A percentile compares a stretch with the other conserved stretches of the same genome.
Evolutionary conservation across 2,329 filamentous ascomycete genomes (phyloP).

Genomic region (Alternaria tenuissima): DNA sequence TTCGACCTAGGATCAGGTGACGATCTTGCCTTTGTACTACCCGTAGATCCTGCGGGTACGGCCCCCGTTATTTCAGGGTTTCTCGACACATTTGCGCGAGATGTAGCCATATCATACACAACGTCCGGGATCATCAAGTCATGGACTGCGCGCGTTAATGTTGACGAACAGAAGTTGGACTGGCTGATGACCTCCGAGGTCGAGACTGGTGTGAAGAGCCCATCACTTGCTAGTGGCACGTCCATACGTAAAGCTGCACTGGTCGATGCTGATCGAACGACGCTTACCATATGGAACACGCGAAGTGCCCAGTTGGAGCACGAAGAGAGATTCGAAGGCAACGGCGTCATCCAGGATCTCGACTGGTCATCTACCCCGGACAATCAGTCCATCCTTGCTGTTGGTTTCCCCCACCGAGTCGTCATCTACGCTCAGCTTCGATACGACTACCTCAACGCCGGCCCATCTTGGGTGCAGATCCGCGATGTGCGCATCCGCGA

Average conservation of each 20-base stretch:
- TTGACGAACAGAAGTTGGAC: slow-evolving; percentile 67
- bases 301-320: slow-evolving; percentile 83
- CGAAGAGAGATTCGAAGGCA: slow-evolving; percentile 74
- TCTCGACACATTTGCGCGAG: slow-evolving; percentile 83
- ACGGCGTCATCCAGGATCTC: slow-evolving; percentile 82
- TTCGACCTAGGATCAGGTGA: slow-evolving; percentile 70
- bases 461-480: slow-evolving; percentile 88
- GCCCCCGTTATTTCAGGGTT: slow-evolving; percentile 76
- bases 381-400: slow-evolving; percentile 84
- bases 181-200: slow-evolving; percentile 85
- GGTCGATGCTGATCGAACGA: slow-evolving; percentile 75
- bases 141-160: slow-evolving; percentile 81
- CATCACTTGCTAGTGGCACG: slow-evolving; percentile 82
- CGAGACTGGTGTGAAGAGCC: slow-evolving; percentile 76
- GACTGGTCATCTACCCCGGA: slow-evolving; percentile 95
- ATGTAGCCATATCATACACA: slow-evolving; percentile 87
- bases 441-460: slow-evolving; percentile 88
- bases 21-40: slow-evolving; percentile 69
- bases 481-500: slow-evolving; percentile 82
- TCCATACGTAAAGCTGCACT: slow-evolving; percentile 87
- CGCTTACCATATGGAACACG: slow-evolving; percentile 91
- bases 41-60: slow-evolving; percentile 86
- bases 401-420: slow-evolving; percentile 90
- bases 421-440: slow-evolving; percentile 85
- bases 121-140: slow-evolving; percentile 77